Evolutionary conservation across 2,329 filamentous ascomycete species (phyloP), one percentile per base, ranked within the genome.

Genomic region (Neonectria magnoliae): DNA sequence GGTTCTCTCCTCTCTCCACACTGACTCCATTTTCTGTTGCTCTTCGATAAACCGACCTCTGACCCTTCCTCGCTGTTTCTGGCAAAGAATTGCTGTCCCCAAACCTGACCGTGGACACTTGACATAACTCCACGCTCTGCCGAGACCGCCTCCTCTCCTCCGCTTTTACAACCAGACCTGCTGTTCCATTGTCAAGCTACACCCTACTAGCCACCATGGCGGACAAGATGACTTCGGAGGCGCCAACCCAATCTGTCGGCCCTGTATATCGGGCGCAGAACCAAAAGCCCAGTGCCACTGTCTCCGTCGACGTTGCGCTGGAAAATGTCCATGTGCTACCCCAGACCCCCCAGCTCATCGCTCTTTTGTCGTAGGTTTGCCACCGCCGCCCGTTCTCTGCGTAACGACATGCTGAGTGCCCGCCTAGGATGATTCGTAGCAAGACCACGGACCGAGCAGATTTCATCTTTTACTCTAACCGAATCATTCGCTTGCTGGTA

Each of bases 401-500:
- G 61, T 54, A 52, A 47, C 45, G 33, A 36, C 33, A 62, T 51
- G 51, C 73, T 76, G 62, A 77, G 64, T 57, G 44, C 52, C n/a
- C 10, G 18, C 62, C 68, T 75, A 98, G 95, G 68, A 98, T 98
- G 87, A 98, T 99, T 77, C 91, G 96, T 73, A 94, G 97, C 80
- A 93, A 92, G 79, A 88, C 91, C 71, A 99, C 96, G 6, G 89
- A 91, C 61, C 92, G 96, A 64, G 96, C 94, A 67, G 96, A 99
- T 80, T 99, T 99, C 79, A 98, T 99, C 77, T 99, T 99, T 83
- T 97, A 98, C 83, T 97, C 94, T 47, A 99, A 99, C 82, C 90
- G 96, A 65, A 98, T 99, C 78, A 98, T 98, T 78, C 93, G 96
- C 33, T 86, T 99, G 45, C 87, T 99, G 7, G 96, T 99, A 44